phyloP scores from a whole-genome alignment of 805 yeast genomes.

The Vanderwaltozyma verrucispora region DNA sequence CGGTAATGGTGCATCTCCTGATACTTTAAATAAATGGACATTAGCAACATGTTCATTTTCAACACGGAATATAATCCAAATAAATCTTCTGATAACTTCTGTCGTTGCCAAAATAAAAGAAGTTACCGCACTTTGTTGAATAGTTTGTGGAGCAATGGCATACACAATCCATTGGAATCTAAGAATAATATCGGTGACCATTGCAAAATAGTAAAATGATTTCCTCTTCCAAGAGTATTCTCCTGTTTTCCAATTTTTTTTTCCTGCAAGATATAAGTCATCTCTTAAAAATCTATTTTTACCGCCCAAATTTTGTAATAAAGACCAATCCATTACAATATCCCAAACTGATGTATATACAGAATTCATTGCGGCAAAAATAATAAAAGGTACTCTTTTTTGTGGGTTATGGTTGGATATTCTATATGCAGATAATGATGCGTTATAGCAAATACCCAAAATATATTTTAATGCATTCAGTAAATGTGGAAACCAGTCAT shows the following conservation, averaged over 20 bases:
- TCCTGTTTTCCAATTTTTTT: conserved; percentile 27
- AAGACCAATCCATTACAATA: conserved; percentile 90
- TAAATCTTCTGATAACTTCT: conserved; percentile 70
- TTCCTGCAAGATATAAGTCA: conserved; percentile 52
- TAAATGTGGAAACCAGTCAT: conserved; percentile 93
- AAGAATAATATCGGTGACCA: conserved; percentile 58
- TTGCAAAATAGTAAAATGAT: conserved; percentile 61
- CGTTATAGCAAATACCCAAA: conserved; percentile 56
- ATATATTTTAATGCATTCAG: conserved; percentile 78
- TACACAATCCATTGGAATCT: conserved; percentile 92
- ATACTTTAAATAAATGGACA: conserved; percentile 74
- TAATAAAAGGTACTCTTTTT: conserved; percentile 51
- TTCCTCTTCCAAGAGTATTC: conserved; percentile 19
- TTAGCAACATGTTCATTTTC: conserved; percentile 95
- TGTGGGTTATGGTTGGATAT: conserved; percentile 20
- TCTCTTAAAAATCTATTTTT: conserved; percentile 56
- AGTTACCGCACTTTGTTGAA: conserved; percentile 81
- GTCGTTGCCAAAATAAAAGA: conserved; percentile 77
- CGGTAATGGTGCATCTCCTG: conserved; percentile 80
- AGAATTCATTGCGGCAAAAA: conserved; percentile 68
- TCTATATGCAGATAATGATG: conserved; percentile 67
- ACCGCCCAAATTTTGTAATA: conserved; percentile 42
- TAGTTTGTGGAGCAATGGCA: conserved; percentile 61
- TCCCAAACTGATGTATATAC: conserved; percentile 73
- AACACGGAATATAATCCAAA: conserved; percentile 89